phyloP scores from a whole-genome alignment of 2,329 filamentous ascomycete genomes.

The Trichoderma sp. region DNA sequence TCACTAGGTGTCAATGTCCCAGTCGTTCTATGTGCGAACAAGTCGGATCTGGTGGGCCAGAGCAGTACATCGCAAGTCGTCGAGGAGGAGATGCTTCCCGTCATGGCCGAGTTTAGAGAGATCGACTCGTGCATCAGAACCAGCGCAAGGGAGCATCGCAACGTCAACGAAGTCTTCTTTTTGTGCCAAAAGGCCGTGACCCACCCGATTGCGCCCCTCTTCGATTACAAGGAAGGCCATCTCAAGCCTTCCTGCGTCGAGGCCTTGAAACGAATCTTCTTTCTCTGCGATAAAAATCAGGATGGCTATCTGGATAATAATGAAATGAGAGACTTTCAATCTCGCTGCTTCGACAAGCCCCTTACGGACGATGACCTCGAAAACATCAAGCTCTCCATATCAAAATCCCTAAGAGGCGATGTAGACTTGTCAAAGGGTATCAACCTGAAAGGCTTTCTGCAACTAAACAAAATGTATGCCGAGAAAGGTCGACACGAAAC shows the following conservation, averaged over 20 bases:
- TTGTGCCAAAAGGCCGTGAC: constrained; percentile 98
- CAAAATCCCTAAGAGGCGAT: constrained; percentile 62
- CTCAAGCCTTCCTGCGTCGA: constrained; percentile 87
- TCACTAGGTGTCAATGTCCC: constrained; percentile 98
- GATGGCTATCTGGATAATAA: constrained; percentile 87
- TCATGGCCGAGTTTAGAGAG: constrained; percentile 98
- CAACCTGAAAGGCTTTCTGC: constrained; percentile 77
- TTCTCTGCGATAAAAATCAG: constrained; percentile 93
- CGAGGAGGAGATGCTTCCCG: constrained; percentile 94
- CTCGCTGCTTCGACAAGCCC: constrained; percentile 86
- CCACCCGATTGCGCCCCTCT: constrained; percentile 92
- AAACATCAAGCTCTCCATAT: constrained; percentile 87
- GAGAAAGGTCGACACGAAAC: constrained; percentile 98
- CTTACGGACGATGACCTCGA: constrained; percentile 77
- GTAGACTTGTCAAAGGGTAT: constrained; percentile 69
- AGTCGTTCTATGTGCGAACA: constrained; percentile 95
- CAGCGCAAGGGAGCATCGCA: constrained; percentile 86
- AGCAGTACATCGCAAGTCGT: constrained; percentile 79
- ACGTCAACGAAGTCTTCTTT: constrained; percentile 96
- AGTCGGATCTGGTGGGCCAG: constrained; percentile 80
- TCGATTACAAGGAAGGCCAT: constrained; percentile 87
- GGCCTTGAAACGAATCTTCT: constrained; percentile 87
- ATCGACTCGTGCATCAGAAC: constrained; percentile 97
- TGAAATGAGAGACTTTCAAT: constrained; percentile 89
- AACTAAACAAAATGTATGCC: constrained; percentile 92